These are phyloP conservation scores for Dianthus caryophyllus DNA, from an alignment of 148 eudicot species.

Conservation along the genomic window DNA sequence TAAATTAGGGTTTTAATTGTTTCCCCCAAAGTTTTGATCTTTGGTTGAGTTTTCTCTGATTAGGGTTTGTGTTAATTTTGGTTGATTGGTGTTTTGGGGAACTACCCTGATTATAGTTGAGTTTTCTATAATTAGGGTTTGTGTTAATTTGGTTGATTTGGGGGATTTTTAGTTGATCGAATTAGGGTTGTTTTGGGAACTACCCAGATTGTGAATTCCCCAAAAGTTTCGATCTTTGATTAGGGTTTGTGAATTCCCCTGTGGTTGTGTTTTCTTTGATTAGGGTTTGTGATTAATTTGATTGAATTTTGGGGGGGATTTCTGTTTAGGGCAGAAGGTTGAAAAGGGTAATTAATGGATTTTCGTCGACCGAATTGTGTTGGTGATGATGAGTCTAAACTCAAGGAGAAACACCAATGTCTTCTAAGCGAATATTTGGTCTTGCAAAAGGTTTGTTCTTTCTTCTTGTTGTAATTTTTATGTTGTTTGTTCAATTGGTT, in stretches of 20 bases:
- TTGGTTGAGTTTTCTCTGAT: constrained; percentile 1
- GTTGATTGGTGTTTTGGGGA: too few relatives aligned
- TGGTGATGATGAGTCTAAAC: constrained; percentile 29
- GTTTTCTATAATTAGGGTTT: neutral
- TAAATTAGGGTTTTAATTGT: constrained; percentile 16
- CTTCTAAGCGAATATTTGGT: constrained; percentile 44
- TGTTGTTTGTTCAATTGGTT: neutral
- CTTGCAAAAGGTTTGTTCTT: constrained; percentile 50
- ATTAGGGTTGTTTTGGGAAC: neutral
- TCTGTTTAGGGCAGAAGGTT: too few relatives aligned
- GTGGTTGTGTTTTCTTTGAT: too few relatives aligned
- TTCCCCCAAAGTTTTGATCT: neutral
- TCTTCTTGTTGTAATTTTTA: neutral
- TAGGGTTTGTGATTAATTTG: constrained; percentile 27
- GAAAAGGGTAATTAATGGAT: constrained; percentile 27
- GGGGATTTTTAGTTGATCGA: too few relatives aligned
- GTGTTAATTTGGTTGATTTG: neutral
- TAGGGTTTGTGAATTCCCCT: too few relatives aligned
- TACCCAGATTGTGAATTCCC: neutral
- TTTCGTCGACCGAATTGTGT: constrained; percentile 24
- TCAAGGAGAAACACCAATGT: constrained; percentile 37
- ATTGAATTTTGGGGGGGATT: too few relatives aligned
- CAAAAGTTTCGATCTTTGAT: neutral
- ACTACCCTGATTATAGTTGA: neutral
- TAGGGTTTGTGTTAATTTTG: neutral